Conservation (phyloP, 225 moss, liverwort and hornwort genomes). For the Polytrichum formosum region DNA sequence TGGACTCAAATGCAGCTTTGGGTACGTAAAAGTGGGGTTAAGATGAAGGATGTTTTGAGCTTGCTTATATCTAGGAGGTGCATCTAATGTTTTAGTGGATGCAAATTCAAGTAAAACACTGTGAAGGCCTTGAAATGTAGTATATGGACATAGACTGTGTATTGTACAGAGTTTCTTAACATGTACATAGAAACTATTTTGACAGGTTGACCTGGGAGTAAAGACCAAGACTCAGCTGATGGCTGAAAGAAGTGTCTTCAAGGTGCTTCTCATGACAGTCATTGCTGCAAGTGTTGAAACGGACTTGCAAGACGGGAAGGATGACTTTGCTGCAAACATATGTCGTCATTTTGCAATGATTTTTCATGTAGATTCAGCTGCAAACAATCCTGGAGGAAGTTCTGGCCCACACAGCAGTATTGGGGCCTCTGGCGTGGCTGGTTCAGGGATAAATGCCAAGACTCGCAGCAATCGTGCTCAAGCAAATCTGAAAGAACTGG, state of each 20-base stretch:
- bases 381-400: constrained; percentile 60
- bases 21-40: no score
- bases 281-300: constrained; percentile 97
- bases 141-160: no score
- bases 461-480: constrained; percentile 78
- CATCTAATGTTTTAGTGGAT: no score
- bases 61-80: no score
- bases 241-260: constrained; percentile 97
- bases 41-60: no score
- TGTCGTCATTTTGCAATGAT: constrained; percentile 99
- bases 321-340: constrained; percentile 94
- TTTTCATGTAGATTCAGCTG: constrained; percentile 95
- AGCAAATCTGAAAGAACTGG: constrained; percentile 93
- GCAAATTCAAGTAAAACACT: no score
- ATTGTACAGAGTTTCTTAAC: not conserved
- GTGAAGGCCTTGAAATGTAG: no score
- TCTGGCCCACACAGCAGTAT: constrained; percentile 56
- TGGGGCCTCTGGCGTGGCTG: constrained; percentile 47
- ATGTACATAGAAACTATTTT: not conserved
- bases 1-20: no score
- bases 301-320: constrained; percentile 93
- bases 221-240: constrained; percentile 99
- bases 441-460: constrained; percentile 62
- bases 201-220: constrained; percentile 93
- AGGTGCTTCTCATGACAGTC: constrained; percentile 95